A percentile compares a stretch with the other conserved stretches of the same genome.
Evolutionary conservation across 768 basidiomycete genomes (phyloP).

Genomic region (Mycena vulgaris): DNA sequence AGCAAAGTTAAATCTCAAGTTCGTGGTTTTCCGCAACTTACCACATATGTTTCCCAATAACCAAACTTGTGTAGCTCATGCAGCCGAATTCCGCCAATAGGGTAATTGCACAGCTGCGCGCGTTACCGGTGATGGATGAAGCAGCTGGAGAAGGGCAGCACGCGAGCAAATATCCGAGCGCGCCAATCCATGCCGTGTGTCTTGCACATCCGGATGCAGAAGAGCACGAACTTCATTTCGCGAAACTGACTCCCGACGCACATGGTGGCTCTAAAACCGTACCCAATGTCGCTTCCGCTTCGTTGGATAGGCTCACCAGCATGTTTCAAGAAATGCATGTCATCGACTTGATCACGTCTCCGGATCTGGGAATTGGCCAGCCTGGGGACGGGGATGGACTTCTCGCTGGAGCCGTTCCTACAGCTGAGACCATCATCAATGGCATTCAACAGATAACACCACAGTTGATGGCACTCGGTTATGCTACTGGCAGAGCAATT

Average conservation of each 20-base stretch:
- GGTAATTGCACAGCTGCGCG: conserved; percentile 79
- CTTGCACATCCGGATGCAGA: conserved; percentile 76
- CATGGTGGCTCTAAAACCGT: conserved; percentile 38
- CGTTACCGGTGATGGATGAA: conserved; percentile 66
- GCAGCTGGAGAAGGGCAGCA: conserved; percentile 38
- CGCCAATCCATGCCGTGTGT: conserved; percentile 86
- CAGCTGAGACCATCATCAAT: conserved; percentile 77
- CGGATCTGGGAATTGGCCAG: conserved; percentile 81
- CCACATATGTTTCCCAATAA: neutral
- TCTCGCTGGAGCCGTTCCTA: conserved; percentile 83
- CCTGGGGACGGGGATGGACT: conserved; percentile 79
- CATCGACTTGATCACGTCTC: conserved; percentile 70
- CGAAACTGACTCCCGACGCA: conserved; percentile 52
- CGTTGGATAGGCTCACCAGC: conserved; percentile 64
- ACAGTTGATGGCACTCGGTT: conserved; percentile 83
- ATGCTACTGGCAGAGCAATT: conserved; percentile 77
- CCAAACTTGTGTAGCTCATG: conserved; percentile 63
- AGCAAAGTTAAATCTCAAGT: conserved; percentile 70
- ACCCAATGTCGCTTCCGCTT: conserved; percentile 62
- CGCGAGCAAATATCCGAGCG: conserved; percentile 38
- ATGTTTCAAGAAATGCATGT: conserved; percentile 74
- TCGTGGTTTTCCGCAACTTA: too few species aligned
- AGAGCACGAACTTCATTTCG: conserved; percentile 72
- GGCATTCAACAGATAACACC: conserved; percentile 83
- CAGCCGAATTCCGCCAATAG: conserved; percentile 78